phyloP scores from a whole-genome alignment of 495 filamentous ascomycete species.

The Aspergillus affinis region DNA sequence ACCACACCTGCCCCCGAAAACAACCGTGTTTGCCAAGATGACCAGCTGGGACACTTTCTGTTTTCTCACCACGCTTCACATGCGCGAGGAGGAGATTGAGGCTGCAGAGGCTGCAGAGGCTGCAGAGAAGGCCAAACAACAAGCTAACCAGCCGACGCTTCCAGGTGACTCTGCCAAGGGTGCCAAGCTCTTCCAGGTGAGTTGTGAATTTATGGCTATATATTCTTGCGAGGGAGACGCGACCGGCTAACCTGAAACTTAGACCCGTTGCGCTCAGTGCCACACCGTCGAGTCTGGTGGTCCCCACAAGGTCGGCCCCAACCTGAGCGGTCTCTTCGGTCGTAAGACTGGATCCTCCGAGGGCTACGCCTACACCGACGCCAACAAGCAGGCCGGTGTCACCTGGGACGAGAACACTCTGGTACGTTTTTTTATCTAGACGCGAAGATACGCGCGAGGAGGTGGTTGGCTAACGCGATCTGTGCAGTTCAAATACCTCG shows the following conservation, averaged over 20 bases:
- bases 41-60: constrained; percentile 33
- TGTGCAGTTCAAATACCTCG: constrained; percentile 76
- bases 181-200: constrained; percentile 94
- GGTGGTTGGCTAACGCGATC: constrained; percentile 14
- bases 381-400: constrained; percentile 96
- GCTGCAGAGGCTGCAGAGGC: constrained; percentile 23
- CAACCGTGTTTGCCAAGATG: constrained; percentile 19
- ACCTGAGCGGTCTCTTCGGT: constrained; percentile 95
- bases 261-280: constrained; percentile 98
- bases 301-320: constrained; percentile 96
- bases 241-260: constrained; percentile 18
- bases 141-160: constrained; percentile 29
- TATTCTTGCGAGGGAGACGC: background rate
- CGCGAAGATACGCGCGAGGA: background rate
- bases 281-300: constrained; percentile 86
- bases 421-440: constrained; percentile 55
- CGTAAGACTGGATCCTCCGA: constrained; percentile 89
- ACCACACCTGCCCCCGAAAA: background rate
- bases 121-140: constrained; percentile 17
- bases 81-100: constrained; percentile 32
- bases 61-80: constrained; percentile 23
- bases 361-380: constrained; percentile 97
- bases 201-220: constrained; percentile 5
- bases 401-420: constrained; percentile 84
- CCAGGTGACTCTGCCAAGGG: constrained; percentile 94